Evolutionary conservation across 257 asterid genomes (phyloP).

Genomic region (Nicotiana obtusifolia): DNA sequence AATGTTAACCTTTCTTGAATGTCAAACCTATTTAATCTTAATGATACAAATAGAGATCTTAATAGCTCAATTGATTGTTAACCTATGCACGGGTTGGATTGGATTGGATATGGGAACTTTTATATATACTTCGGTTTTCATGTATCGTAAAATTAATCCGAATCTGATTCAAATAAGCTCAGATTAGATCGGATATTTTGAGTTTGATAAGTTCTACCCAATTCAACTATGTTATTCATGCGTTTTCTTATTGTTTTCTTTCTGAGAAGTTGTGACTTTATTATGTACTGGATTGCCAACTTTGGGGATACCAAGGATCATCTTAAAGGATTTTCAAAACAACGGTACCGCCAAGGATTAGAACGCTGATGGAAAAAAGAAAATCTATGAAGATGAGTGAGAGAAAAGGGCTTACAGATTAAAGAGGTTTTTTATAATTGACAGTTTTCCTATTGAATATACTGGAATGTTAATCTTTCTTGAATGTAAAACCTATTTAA

Average conservation of each 20-base stretch:
- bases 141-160: too few species aligned
- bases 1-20: background rate
- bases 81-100: too few species aligned
- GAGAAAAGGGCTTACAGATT: background rate
- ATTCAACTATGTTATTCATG: too few species aligned
- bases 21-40: too few species aligned
- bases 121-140: too few species aligned
- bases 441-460: background rate
- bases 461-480: background rate
- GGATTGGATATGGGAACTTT: too few species aligned
- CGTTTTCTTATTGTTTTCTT: background rate
- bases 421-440: background rate
- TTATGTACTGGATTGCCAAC: constrained; percentile 49
- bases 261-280: constrained; percentile 12
- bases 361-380: background rate
- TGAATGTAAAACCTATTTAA: background rate
- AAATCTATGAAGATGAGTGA: background rate
- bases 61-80: too few species aligned
- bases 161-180: too few species aligned
- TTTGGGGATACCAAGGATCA: constrained; percentile 40
- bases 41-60: too few species aligned
- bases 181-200: too few species aligned
- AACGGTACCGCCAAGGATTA: constrained; percentile 16
- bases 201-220: too few species aligned
- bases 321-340: constrained; percentile 35